Conservation (phyloP, 345 rosid species). For the Lepidium africanum region DNA sequence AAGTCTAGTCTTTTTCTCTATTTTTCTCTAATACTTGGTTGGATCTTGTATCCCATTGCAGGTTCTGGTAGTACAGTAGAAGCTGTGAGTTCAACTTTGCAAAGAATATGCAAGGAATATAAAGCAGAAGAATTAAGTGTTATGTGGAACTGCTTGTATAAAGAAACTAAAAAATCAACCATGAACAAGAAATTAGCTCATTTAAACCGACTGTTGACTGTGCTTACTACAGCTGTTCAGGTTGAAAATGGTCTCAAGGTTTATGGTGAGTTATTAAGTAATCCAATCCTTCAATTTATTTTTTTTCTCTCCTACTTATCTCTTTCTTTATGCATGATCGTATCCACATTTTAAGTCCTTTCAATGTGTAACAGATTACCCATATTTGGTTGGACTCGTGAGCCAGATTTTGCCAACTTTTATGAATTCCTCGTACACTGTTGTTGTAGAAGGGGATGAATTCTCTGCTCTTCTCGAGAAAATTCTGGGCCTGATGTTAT, state of each 20-base stretch:
- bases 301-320: background rate
- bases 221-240: constrained; percentile 42
- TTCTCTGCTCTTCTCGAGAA: constrained; percentile 39
- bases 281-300: background rate
- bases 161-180: constrained; percentile 32
- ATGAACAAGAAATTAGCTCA: constrained; percentile 22
- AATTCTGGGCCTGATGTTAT: constrained; percentile 49
- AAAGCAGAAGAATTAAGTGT: constrained; percentile 40
- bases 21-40: no score
- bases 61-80: constrained; percentile 39
- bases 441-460: no score
- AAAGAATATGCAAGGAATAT: constrained; percentile 45
- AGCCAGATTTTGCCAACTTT: constrained; percentile 32
- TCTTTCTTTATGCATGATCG: background rate
- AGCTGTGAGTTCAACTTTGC: constrained; percentile 44
- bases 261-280: constrained; percentile 42
- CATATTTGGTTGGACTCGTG: constrained; percentile 37
- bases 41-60: no score
- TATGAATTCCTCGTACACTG: no score
- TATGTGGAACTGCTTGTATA: constrained; percentile 49
- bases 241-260: constrained; percentile 28
- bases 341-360: background rate
- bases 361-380: constrained; percentile 47
- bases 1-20: no score
- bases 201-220: constrained; percentile 39